Conservation (phyloP, 2,329 filamentous ascomycete species). For the Epichloe coenophiala region DNA sequence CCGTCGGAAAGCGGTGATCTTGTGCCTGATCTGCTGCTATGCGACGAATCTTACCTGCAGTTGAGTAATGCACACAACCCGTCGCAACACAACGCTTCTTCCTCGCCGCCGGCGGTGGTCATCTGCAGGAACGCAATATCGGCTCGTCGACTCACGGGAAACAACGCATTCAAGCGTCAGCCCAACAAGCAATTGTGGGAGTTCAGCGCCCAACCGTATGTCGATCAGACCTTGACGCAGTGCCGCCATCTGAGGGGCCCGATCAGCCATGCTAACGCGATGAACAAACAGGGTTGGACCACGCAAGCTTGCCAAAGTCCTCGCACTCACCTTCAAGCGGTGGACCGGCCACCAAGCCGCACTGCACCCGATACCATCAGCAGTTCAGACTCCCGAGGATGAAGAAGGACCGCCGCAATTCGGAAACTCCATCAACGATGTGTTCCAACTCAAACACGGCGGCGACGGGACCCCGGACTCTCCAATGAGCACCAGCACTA, state of each 20-base stretch:
- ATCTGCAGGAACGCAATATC: slow-evolving; percentile 5
- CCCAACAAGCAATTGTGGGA: slow-evolving; percentile 16
- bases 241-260: neutral
- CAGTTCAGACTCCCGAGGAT: slow-evolving; percentile 1
- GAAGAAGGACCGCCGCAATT: neutral
- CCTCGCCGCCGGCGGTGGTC: slow-evolving; percentile 3
- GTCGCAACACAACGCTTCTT: slow-evolving; percentile 3
- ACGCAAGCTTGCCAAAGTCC: slow-evolving; percentile 18
- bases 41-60: slow-evolving; percentile 14
- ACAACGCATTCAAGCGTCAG: neutral
- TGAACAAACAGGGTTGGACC: slow-evolving; percentile 18
- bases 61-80: slow-evolving; percentile 9
- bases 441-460: neutral
- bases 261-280: neutral
- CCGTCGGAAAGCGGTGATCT: slow-evolving; percentile 3
- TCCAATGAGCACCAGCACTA: neutral
- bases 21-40: slow-evolving; percentile 15
- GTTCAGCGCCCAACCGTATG: slow-evolving; percentile 24
- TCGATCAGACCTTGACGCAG: slow-evolving; percentile 4
- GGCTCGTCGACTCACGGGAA: neutral
- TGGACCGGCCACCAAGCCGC: slow-evolving; percentile 3
- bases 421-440: neutral
- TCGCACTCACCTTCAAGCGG: slow-evolving; percentile 4
- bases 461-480: neutral
- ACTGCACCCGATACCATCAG: neutral